Conservation (phyloP, 2,329 filamentous ascomycete genomes). For the Tolypocladium album region DNA sequence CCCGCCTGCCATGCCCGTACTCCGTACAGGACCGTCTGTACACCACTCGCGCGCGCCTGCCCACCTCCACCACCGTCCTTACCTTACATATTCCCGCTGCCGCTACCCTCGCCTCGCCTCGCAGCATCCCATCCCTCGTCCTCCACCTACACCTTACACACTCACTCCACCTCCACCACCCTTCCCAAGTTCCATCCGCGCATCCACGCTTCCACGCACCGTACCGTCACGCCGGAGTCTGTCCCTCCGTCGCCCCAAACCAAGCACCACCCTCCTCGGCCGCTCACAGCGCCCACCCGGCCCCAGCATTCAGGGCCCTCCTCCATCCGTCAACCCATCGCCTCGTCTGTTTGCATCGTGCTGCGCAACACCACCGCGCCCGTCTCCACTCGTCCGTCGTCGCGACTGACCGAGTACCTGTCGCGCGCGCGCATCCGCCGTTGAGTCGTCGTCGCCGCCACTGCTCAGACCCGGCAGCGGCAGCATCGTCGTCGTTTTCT, state of each 20-base stretch:
- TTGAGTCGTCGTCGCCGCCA: not conserved
- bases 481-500: not conserved
- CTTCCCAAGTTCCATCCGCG: constrained; percentile 2
- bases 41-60: not conserved
- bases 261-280: constrained; percentile 1
- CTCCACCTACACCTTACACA: constrained; percentile 2
- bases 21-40: not conserved
- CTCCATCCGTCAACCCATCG: not conserved
- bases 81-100: not conserved
- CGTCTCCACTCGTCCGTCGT: constrained; percentile 1
- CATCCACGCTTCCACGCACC: constrained; percentile 2
- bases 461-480: not conserved
- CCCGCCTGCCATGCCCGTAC: not conserved
- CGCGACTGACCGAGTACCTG: not conserved
- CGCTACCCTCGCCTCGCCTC: constrained; percentile 1
- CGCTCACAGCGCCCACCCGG: constrained; percentile 5
- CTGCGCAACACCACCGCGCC: not conserved
- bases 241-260: constrained; percentile 3
- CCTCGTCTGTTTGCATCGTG: not conserved
- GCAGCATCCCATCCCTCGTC: constrained; percentile 3
- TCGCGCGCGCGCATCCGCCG: not conserved
- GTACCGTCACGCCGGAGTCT: constrained; percentile 2
- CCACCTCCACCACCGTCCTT: not conserved
- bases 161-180: constrained; percentile 4
- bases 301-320: constrained; percentile 3